phyloP scores from a whole-genome alignment of 2,329 filamentous ascomycete species.

The Hypoxylon sp. region DNA sequence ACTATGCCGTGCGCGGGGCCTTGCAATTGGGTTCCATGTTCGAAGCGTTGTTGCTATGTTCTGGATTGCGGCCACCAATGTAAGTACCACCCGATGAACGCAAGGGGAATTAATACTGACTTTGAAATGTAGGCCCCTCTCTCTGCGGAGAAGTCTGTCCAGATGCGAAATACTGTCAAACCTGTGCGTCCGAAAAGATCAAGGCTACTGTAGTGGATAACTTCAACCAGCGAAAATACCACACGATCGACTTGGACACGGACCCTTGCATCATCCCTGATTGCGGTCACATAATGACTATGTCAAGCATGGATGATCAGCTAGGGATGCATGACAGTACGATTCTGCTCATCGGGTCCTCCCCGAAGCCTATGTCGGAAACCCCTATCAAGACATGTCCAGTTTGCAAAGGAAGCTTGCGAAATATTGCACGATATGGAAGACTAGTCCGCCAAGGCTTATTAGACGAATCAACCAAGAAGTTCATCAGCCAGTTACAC shows the following conservation, averaged over 20 bases:
- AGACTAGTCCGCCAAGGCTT: slow-evolving; percentile 11
- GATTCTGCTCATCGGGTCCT: slow-evolving; percentile 1
- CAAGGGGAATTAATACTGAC: background rate
- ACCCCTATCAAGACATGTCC: slow-evolving; percentile 13
- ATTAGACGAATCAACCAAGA: slow-evolving; percentile 20
- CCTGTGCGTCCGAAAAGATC: slow-evolving; percentile 20
- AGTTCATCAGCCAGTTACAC: slow-evolving; percentile 23
- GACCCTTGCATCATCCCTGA: slow-evolving; percentile 30
- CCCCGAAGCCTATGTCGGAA: background rate
- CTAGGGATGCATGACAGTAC: slow-evolving; percentile 8
- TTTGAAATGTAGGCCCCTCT: slow-evolving; percentile 19
- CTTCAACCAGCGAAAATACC: slow-evolving; percentile 10
- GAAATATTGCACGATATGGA: slow-evolving; percentile 20
- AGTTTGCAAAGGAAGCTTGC: slow-evolving; percentile 12
- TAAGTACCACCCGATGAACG: background rate
- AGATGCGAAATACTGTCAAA: slow-evolving; percentile 22
- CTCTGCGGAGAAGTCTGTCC: slow-evolving; percentile 32
- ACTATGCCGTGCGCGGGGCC: slow-evolving; percentile 35
- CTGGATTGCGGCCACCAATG: slow-evolving; percentile 32
- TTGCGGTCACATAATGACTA: slow-evolving; percentile 27
- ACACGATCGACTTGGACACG: slow-evolving; percentile 18
- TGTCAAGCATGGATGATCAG: slow-evolving; percentile 26
- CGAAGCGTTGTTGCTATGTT: slow-evolving; percentile 13
- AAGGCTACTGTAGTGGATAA: slow-evolving; percentile 19
- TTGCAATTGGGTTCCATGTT: slow-evolving; percentile 33